phyloP scores from a whole-genome alignment of 129 eudicot genomes.

The Helichrysum umbraculigerum region DNA sequence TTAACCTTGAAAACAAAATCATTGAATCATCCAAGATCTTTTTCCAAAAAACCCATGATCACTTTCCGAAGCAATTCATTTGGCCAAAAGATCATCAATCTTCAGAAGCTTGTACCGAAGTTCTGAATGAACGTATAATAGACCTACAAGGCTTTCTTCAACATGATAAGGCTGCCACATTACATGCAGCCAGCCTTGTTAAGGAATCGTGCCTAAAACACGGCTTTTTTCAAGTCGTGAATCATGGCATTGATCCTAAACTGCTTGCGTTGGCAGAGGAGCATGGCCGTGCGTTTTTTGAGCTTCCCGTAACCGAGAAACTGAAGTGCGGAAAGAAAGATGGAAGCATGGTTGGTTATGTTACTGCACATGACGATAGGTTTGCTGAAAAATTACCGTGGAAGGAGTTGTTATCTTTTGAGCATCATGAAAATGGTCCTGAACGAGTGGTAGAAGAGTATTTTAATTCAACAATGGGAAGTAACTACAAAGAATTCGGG shows the following conservation, averaged over 20 bases:
- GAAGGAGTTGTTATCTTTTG: constrained; percentile 46
- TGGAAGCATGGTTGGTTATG: constrained; percentile 43
- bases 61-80: constrained; percentile 40
- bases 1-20: constrained; percentile 23
- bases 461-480: constrained; percentile 38
- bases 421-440: constrained; percentile 33
- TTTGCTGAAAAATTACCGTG: constrained; percentile 45
- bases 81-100: constrained; percentile 42
- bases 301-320: constrained; percentile 41
- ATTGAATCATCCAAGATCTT: constrained; percentile 13
- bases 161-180: constrained; percentile 31
- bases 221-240: constrained; percentile 62
- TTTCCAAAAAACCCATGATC: constrained; percentile 11
- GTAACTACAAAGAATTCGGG: constrained; percentile 46
- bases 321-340: constrained; percentile 29
- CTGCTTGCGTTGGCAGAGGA: constrained; percentile 34
- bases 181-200: constrained; percentile 34
- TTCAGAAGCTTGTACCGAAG: constrained; percentile 21
- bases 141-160: constrained; percentile 43
- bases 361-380: constrained; percentile 40
- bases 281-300: constrained; percentile 39
- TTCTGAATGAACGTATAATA: constrained; percentile 32
- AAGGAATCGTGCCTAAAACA: constrained; percentile 42
- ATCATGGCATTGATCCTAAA: constrained; percentile 51
- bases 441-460: constrained; percentile 32